Base-by-base conservation (phyloP, 2,329 filamentous ascomycete genomes). In the Alternaria sp. region DNA sequence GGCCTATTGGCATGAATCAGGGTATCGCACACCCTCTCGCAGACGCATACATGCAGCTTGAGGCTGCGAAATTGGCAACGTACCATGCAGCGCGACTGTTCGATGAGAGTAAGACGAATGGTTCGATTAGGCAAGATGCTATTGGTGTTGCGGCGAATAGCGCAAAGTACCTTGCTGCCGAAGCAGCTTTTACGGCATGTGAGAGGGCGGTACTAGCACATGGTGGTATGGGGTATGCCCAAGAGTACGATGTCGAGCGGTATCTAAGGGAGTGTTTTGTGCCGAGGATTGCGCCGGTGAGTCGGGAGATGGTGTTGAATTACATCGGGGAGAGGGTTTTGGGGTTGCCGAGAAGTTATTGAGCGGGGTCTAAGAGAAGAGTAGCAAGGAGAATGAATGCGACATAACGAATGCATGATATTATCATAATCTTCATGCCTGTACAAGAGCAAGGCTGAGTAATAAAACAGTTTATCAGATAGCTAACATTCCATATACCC, bases 231-330 rank as follows among this genome's bases (percentile, higher is more conserved):
- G 85, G 85, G 0, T 88, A 88, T 75, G 85, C 85, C 6, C 82
- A 84, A 58, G 86, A 88, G 66, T 88, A 86, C 66, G 83, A 88
- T 70, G 86, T 88, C 0, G 85, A 88, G 73, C 76, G 86, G 45
- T 88, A 85, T 72, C 65, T 88, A 52, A 77, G 86, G 36, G 85
- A 87, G 71, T 83, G 82, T 51, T 81, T 87, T 56, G 84, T 87
- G 9, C 85, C 85, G 1, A 71, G 85, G 23, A 85, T 88, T 59
- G 85, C 85, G 3, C 85, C 85, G 0, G 83, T 88, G 5, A 86
- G 83, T 64, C 73, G 83, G 54, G 90, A 92, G 78, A 92, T 92
- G 90, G 90, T 92, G 51, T 79, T 90, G 80, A 92, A 91, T 65
- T 91, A 87, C 72, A 84, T 92, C 11, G 82, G 84, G 3, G 89